Conservation (phyloP, 2,329 filamentous ascomycete species). For the Phialocephala subalpina region DNA sequence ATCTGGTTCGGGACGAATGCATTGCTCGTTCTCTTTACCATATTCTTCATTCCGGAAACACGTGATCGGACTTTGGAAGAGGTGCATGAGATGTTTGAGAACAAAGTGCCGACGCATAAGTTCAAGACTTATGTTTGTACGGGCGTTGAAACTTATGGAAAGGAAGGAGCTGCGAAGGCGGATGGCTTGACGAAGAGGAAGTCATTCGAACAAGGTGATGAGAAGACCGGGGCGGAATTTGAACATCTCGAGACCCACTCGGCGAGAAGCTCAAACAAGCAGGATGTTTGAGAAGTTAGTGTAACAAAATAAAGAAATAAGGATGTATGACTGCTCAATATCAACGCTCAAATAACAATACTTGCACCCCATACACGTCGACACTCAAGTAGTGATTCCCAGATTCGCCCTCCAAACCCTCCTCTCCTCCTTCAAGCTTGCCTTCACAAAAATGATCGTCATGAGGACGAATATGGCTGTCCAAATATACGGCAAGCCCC, state of each 20-base stretch:
- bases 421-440: conserved; percentile 10
- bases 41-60: conserved; percentile 35
- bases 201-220: background rate
- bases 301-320: background rate
- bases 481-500: conserved; percentile 27
- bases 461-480: background rate
- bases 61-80: conserved; percentile 29
- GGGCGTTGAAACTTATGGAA: conserved; percentile 17
- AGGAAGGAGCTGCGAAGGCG: conserved; percentile 15
- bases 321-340: background rate
- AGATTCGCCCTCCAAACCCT: background rate
- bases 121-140: conserved; percentile 24
- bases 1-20: conserved; percentile 51
- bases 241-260: conserved; percentile 1
- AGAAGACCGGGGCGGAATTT: background rate
- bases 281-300: background rate
- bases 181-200: conserved; percentile 16
- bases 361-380: background rate
- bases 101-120: conserved; percentile 20
- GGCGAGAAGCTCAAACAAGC: background rate
- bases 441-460: conserved; percentile 4
- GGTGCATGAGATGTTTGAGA: conserved; percentile 27
- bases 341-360: background rate
- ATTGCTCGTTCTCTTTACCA: conserved; percentile 45
- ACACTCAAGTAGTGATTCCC: background rate